Evolutionary conservation across 495 filamentous ascomycete species (phyloP), one percentile per base, ranked within the genome.

Genomic region (Hypoxylon intermedium): DNA sequence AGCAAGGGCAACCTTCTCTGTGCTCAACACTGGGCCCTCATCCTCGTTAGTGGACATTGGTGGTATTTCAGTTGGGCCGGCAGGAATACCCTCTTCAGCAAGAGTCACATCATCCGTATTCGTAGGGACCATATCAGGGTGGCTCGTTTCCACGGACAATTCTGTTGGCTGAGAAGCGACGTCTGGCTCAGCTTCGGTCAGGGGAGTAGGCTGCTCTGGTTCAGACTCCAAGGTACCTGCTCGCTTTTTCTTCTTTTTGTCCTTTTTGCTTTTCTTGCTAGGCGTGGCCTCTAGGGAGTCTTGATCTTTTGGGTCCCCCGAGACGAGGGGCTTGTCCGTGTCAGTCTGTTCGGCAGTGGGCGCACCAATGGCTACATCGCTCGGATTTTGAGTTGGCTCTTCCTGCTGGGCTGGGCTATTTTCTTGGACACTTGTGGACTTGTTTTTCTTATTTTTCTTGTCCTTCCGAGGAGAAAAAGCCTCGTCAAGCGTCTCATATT

Each of bases 171-270:
- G 37, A 24, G 23, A 6, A 21, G 3, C 15, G 26, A 20, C 19
- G 40, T 20, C 43, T 40, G 43, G 36, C 6, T 68, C 60, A 40
- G 34, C 16, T 21, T 56, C 21, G 24, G 28, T 21, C 20, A 49
- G 41, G n/a, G 33, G 7, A 40, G 46, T 18, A 18, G 53, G 58
- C 33, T 60, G 58, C 33, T 60, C 48, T 34, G 46, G 24, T 31
- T 59, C 67, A 4, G 48, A 21, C 42, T 62, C 62, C n/a, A 26
- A 12, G 24, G 44, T 37, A 6, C 44, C 42, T 31, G 58, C 45
- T 19, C 30, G 36, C 53, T 78, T 74, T 40, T 68, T 68, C 37
- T 54, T 61, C 34, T 53, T 48, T 33, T 54, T 52, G 33, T 43
- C 30, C 19, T 38, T 59, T 15, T 62, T 49, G 33, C 47, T 54